phyloP scores from a whole-genome alignment of 1,139 yeast genomes.

The Kodamaea fungicola region DNA sequence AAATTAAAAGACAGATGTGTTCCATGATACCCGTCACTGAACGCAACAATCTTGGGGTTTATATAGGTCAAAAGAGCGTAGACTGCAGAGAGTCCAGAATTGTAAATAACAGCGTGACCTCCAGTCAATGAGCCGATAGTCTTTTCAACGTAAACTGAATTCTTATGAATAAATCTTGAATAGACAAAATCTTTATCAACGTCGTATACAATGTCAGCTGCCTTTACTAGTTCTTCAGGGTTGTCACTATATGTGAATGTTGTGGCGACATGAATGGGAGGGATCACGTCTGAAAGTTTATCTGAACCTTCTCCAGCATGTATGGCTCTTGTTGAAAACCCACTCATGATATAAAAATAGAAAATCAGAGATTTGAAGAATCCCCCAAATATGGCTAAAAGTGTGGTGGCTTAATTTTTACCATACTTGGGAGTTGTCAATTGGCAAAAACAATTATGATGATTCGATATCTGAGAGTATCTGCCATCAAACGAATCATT shows the following conservation, averaged over 20 bases:
- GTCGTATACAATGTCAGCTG: slow-evolving; percentile 25
- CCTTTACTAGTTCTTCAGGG: slow-evolving; percentile 49
- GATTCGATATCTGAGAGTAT: no score
- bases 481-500: no score
- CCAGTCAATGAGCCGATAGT: slow-evolving; percentile 58
- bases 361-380: background rate
- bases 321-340: slow-evolving; percentile 49
- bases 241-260: slow-evolving; percentile 66
- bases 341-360: slow-evolving; percentile 26
- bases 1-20: slow-evolving; percentile 66
- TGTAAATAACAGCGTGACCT: slow-evolving; percentile 57
- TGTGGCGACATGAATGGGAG: slow-evolving; percentile 81
- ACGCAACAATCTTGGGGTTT: slow-evolving; percentile 72
- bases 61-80: slow-evolving; percentile 67
- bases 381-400: no score
- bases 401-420: no score
- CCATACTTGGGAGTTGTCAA: no score
- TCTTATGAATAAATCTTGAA: slow-evolving; percentile 74
- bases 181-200: slow-evolving; percentile 30
- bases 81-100: slow-evolving; percentile 80
- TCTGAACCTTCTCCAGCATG: slow-evolving; percentile 59
- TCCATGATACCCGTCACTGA: slow-evolving; percentile 86
- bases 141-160: slow-evolving; percentile 62
- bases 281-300: slow-evolving; percentile 56
- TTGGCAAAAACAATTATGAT: no score